phyloP scores from a whole-genome alignment of 2,329 filamentous ascomycete species.

The Epichloe uncinata region DNA sequence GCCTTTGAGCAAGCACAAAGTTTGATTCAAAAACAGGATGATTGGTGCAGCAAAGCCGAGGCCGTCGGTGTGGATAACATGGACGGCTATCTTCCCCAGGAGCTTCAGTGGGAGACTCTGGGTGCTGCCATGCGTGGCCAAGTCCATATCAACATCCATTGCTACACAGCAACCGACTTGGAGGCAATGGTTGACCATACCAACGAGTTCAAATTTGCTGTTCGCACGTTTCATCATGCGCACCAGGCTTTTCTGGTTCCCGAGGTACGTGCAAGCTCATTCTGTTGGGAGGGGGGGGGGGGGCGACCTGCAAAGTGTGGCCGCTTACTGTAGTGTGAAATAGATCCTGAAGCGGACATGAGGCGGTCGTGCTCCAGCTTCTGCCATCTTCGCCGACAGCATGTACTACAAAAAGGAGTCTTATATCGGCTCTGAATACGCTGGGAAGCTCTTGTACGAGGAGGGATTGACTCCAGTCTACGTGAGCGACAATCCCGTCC shows the following conservation, averaged over 20 bases:
- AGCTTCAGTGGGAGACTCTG: conserved; percentile 50
- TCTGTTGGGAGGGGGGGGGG: too few species aligned
- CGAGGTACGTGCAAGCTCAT: conserved; percentile 29
- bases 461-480: conserved; percentile 52
- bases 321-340: background rate
- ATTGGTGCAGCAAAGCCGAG: conserved; percentile 51
- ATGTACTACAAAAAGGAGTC: conserved; percentile 62
- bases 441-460: conserved; percentile 53
- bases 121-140: conserved; percentile 51
- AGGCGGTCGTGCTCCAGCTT: conserved; percentile 39
- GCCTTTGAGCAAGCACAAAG: conserved; percentile 50
- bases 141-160: conserved; percentile 57
- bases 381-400: conserved; percentile 56
- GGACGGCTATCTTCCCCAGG: conserved; percentile 47
- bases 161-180: conserved; percentile 56
- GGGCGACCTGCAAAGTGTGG: background rate
- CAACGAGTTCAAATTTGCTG: conserved; percentile 56
- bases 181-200: conserved; percentile 58
- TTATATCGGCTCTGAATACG: conserved; percentile 50
- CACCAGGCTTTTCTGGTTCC: conserved; percentile 54
- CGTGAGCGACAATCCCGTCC: conserved; percentile 57
- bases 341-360: conserved; percentile 43
- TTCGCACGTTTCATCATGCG: conserved; percentile 58
- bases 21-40: conserved; percentile 47
- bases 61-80: conserved; percentile 35